Percentiles rank a stretch among this genome's conserved stretches.
Conservation (phyloP, 1,284 basidiomycete species). For the Porogramme epimiltina region DNA sequence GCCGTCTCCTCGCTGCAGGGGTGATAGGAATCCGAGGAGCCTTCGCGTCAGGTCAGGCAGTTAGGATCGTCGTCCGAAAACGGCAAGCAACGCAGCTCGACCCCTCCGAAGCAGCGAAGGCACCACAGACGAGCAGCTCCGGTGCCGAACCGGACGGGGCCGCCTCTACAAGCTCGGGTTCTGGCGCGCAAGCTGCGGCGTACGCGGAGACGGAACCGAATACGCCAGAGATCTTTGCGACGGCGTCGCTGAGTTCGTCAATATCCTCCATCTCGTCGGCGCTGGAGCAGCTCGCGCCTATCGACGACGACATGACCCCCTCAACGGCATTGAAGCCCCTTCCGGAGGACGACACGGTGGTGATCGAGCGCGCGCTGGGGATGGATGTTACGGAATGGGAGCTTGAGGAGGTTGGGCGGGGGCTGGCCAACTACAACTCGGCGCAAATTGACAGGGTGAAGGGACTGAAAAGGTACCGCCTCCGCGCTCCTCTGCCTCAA, state of each 20-base stretch:
- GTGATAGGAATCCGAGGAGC: conserved; percentile 86
- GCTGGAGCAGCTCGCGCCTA: conserved; percentile 36
- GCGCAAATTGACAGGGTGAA: conserved; percentile 89
- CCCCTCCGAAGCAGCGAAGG: conserved; percentile 19
- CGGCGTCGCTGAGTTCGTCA: conserved; percentile 38
- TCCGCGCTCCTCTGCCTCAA: too few relatives aligned
- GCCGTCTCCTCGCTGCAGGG: conserved; percentile 88
- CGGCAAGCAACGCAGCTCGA: conserved; percentile 10
- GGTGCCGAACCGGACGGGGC: too few relatives aligned
- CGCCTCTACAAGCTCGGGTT: too few relatives aligned
- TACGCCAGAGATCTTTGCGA: conserved; percentile 40
- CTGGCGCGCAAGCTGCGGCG: too few relatives aligned
- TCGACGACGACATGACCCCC: conserved; percentile 34
- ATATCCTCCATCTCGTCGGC: conserved; percentile 33
- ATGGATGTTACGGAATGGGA: conserved; percentile 64
- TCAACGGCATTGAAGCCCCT: conserved; percentile 23
- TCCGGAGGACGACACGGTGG: conserved; percentile 33
- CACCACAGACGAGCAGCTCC: too few relatives aligned
- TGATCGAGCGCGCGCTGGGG: conserved; percentile 28
- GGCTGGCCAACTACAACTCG: conserved; percentile 95
- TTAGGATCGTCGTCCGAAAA: conserved; percentile 75
- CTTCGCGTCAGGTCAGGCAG: conserved; percentile 94
- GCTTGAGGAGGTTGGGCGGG: conserved; percentile 89
- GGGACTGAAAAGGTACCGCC: conserved; percentile 84
- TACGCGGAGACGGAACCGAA: conserved; percentile 40